Evolutionary conservation across 305 asterid genomes (phyloP).

Genomic region (Fraxinus ornus): DNA sequence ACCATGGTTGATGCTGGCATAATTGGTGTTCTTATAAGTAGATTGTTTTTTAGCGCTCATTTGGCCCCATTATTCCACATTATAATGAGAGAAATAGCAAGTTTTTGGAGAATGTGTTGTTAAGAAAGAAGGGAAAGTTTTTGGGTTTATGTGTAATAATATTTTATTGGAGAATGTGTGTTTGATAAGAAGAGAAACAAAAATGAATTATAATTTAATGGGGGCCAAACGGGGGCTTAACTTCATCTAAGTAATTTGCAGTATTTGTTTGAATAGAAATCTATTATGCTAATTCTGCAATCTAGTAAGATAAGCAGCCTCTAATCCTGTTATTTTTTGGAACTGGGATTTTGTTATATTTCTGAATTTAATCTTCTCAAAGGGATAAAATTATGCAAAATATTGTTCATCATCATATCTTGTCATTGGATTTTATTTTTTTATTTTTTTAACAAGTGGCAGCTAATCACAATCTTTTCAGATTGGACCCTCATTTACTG

Average conservation of each 20-base stretch:
- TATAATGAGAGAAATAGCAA: no score
- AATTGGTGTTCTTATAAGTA: not conserved
- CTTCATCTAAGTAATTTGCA: not conserved
- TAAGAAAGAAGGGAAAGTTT: no score
- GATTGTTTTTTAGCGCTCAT: not conserved
- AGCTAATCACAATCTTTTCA: constrained; percentile 31
- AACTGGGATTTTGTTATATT: not conserved
- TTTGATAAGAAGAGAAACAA: no score
- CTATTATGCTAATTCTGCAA: not conserved
- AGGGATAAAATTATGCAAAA: not conserved
- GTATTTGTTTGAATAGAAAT: not conserved
- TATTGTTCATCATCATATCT: not conserved
- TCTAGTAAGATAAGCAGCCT: not conserved
- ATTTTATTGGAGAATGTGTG: no score
- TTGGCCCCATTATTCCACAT: no score
- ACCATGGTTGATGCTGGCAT: not conserved
- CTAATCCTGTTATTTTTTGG: not conserved
- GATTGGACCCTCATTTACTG: constrained; percentile 63
- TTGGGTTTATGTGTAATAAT: no score
- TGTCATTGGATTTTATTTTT: not conserved
- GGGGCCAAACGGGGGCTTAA: no score
- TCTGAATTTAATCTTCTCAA: not conserved
- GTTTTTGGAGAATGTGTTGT: no score
- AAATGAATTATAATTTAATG: no score
- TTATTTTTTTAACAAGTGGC: constrained; percentile 17